Base-by-base conservation (phyloP, 2,329 filamentous ascomycete species). In the Thermoascus crustaceus region DNA sequence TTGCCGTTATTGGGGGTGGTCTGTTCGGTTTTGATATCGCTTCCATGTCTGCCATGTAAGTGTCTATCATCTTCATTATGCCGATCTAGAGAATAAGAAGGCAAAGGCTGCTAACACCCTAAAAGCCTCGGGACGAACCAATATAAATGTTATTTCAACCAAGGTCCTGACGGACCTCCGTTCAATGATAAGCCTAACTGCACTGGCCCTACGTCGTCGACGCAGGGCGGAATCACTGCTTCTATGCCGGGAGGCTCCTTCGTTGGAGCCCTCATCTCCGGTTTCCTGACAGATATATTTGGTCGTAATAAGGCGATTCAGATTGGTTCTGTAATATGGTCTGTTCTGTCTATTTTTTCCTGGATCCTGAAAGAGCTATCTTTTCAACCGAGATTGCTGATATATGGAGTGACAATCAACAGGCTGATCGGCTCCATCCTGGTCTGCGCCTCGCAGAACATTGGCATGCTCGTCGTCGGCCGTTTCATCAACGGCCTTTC, bases 1-100 rank as follows among this genome's bases (percentile, higher is more conserved):
- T 76, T 58, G 66, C 73, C 54, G 68, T 75, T 42, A 68, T 69
- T 65, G 80, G 80, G 46, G 81, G 81, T 54, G 76, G 73, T 16
- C 67, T 86, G 17, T 86, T 87, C 51, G 84, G 83, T 48, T 87
- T 87, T 54, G 83, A 87, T 61, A 85, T 87, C 49, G 76, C 73
- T 37, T 82, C 78, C 27, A 85, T 86, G 80, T 78, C 75, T 23
- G 76, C 74, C 30, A 75, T 78, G 26, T 29, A 17, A 29, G 26
- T 29, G 18, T 29, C n/a, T 10, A 16, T 10, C 7, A 4, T 17
- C 14, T 29, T 16, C 10, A 9, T 18, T 10, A 8, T 5, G 2
- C 13, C 26, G n/a, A 4, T 18, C 10, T 29, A 29, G 9, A 29
- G 5, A 4, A 26, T 26, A 13, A 26, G 10, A 9, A 4, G 26